Evolutionary conservation across 345 rosid species (phyloP).

Genomic region (Triadica sebifera): DNA sequence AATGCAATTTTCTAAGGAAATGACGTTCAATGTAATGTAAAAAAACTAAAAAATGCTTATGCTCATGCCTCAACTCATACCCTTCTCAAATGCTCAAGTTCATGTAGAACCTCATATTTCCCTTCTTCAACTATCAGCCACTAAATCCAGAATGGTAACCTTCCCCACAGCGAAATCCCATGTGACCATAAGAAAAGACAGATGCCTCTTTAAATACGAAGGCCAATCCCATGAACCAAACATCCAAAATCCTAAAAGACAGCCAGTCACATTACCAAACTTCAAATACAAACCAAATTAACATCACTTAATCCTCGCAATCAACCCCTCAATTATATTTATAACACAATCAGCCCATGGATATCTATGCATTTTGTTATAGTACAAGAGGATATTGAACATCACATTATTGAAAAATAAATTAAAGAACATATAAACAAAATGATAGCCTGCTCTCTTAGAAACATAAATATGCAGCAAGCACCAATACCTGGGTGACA

Average conservation of each 20-base stretch:
- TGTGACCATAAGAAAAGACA: not conserved
- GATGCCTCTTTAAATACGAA: not conserved
- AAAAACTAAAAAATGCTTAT: too few species aligned
- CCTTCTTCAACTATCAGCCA: not conserved
- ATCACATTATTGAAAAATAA: not conserved
- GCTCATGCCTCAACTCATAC: too few species aligned
- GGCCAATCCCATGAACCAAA: not conserved
- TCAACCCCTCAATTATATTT: not conserved
- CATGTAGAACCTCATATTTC: too few species aligned
- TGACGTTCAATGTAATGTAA: too few species aligned
- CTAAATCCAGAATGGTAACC: not conserved
- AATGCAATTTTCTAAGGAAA: too few species aligned
- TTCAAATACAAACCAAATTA: not conserved
- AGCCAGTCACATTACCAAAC: not conserved
- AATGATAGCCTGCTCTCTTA: not conserved
- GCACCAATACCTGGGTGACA: slow-evolving; percentile 75
- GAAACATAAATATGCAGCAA: not conserved
- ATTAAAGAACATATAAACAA: not conserved
- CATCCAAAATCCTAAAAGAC: not conserved
- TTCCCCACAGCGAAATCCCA: not conserved
- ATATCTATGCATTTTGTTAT: too few species aligned
- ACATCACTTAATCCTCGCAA: not conserved
- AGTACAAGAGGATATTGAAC: not conserved
- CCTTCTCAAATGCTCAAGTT: too few species aligned
- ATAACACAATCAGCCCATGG: not conserved